Base-by-base conservation (phyloP, 2,329 filamentous ascomycete genomes). In the Rutstroemia sydowiana region DNA sequence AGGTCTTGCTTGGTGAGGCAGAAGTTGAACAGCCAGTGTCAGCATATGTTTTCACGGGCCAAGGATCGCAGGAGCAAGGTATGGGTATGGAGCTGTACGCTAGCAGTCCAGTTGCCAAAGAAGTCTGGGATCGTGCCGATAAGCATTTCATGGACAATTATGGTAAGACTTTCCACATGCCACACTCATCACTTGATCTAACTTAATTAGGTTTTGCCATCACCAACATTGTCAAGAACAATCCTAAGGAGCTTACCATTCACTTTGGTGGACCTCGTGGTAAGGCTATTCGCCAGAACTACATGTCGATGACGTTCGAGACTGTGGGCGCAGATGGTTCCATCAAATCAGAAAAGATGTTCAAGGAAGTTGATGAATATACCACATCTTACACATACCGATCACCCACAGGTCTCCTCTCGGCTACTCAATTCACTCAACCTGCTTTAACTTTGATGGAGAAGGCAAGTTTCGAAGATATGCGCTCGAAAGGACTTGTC, bases 281-380 rank as follows among this genome's bases (percentile, higher is more conserved):
- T 67, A 98, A 97, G 75, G 90, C 89, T 47, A 98, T 98, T 63
- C 89, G 93, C 57, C 87, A 95, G 67, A 98, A 98, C 73, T 98
- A 98, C 77, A 97, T 97, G 87, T 85, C 92, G 55, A 98, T 98
- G 93, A 97, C 92, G 44, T 98, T 97, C 71, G 93, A 98, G 75
- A 95, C 92, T n/a, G 90, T 98, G 48, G 87, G 86, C 54, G 75
- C 88, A 2, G 93, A 98, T 69, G 93, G 93, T 23, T 82, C 82
- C 32, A 90, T 95, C 75, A 97, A 96, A 73, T 96, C 93, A 0
- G 93, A 98, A 77, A 95, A 92, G 73, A 98, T 98, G 68, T 98
- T 98, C 81, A 97, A 98, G 76, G 91, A 95, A 65, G 91, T 98
- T 63, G 81, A 86, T 64, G 93, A 97, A 73, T 85, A 78, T 67